These are phyloP conservation scores for Cladosporium halotolerans DNA, from an alignment of 2,329 filamentous ascomycete species.

Conservation along the genomic window DNA sequence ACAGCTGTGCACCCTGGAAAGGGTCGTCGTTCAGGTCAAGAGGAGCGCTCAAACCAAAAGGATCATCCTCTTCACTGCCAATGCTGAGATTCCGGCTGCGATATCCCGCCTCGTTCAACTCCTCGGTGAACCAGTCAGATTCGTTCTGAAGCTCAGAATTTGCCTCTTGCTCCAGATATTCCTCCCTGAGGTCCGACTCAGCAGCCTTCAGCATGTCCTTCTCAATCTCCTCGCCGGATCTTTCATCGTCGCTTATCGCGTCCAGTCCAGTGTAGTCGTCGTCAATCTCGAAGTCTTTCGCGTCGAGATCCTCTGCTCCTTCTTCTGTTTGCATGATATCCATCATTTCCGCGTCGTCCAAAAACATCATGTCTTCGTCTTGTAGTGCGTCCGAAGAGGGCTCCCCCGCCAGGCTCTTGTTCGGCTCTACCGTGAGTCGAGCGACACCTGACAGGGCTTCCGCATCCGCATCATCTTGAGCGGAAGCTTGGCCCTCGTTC, in stretches of 20 bases:
- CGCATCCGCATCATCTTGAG: conserved; percentile 22
- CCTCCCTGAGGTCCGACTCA: conserved; percentile 24
- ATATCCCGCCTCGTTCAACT: conserved; percentile 9
- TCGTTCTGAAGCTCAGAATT: conserved; percentile 7
- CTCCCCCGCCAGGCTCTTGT: conserved; percentile 23
- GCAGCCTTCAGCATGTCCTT: conserved; percentile 22
- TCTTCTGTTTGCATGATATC: conserved; percentile 18
- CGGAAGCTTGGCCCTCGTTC: conserved; percentile 17
- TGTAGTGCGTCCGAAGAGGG: conserved; percentile 8
- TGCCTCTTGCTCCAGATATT: conserved; percentile 23
- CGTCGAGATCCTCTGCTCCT: conserved; percentile 16
- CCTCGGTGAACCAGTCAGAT: conserved; percentile 6
- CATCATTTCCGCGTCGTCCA: conserved; percentile 21
- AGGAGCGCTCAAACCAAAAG: conserved; percentile 15
- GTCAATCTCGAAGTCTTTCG: conserved; percentile 12
- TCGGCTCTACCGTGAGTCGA: conserved; percentile 16
- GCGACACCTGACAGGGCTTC: conserved; percentile 28
- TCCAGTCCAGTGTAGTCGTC: conserved; percentile 28
- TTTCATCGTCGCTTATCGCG: conserved; percentile 26
- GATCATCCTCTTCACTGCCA: conserved; percentile 15
- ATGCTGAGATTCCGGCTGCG: conserved; percentile 7
- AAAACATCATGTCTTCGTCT: conserved; percentile 15
- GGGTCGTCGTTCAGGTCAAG: conserved; percentile 25
- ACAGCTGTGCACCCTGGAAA: conserved; percentile 21
- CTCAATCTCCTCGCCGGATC: conserved; percentile 22